Percentiles rank a stretch among this genome's conserved stretches.
Evolutionary conservation across 139 green algal species (phyloP).

Genomic region (Chlorella sp.): DNA sequence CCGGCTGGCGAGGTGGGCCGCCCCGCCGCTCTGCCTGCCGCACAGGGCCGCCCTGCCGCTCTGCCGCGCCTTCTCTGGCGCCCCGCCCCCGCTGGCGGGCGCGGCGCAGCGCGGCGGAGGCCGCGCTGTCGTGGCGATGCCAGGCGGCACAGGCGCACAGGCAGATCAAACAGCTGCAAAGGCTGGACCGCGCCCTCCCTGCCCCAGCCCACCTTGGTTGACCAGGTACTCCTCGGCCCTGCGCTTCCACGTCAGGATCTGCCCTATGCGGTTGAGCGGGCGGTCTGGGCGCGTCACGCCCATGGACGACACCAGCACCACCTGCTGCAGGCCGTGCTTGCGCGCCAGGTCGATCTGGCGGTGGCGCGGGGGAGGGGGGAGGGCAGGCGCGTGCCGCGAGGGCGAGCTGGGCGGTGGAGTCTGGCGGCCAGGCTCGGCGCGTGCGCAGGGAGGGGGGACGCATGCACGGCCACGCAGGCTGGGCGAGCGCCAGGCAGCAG

Average conservation of each 20-base stretch:
- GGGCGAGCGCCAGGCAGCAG: too few relatives aligned
- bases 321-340: constrained; percentile 36
- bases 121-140: background rate
- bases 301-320: constrained; percentile 52
- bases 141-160: background rate
- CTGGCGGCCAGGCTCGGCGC: too few relatives aligned
- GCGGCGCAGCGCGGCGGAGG: background rate
- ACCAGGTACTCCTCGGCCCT: constrained; percentile 39
- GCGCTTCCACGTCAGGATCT: constrained; percentile 44
- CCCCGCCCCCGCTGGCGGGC: background rate
- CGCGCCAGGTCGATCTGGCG: constrained; percentile 50
- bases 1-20: background rate
- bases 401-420: too few relatives aligned
- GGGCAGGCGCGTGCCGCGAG: too few relatives aligned
- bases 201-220: background rate
- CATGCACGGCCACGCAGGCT: too few relatives aligned
- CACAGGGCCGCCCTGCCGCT: background rate
- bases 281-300: constrained; percentile 23
- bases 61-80: background rate
- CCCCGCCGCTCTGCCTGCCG: background rate
- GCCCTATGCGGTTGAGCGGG: constrained; percentile 39
- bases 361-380: too few relatives aligned
- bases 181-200: too few relatives aligned
- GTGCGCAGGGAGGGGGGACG: too few relatives aligned
- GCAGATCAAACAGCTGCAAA: background rate